Base-by-base conservation (phyloP, 2,329 filamentous ascomycete species). In the Fusarium acutatum region DNA sequence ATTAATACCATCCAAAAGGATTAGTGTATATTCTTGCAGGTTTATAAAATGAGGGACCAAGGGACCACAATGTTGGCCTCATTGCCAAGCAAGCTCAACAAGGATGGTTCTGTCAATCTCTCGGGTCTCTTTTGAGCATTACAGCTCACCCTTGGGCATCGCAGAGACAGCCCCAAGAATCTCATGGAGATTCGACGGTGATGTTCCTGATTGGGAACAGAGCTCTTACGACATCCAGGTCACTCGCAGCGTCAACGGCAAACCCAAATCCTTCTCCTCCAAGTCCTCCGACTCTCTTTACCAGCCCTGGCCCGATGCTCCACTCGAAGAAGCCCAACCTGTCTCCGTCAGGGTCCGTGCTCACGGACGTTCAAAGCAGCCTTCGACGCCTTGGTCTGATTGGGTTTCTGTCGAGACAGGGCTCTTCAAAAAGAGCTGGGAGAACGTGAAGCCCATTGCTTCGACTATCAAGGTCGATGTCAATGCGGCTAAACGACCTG, bases 101-200 rank as follows among this genome's bases (percentile, higher is more conserved):
- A 46, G 15, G 17, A 84, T 84, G 83, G 78, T 82, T 38, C 78
- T 84, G 10, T 79, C 80, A 15, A 83, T 85, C 17, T 79, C 80
- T 0, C 78, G 80, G 40, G 63, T 86, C 15, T 80, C 78, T 4
- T 85, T 86, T 59, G 84, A 86, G 72, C 84, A 86, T 54, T 83
- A 86, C 40, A 79, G 79, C 3, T 63, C 74, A 8, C 79, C 83
- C 24, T 72, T 87, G 6, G 86, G 86, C 11, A 86, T 87, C 34
- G 83, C 80, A 6, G 84, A 87, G 60, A 73, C 79, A 0, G 60
- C 78, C 15, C 86, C 86, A 14, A 80, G 86, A 1, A 83, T 88
- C 47, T 86, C 85, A 4, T 88, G 86, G 85, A 74, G 81, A 9
- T 86, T 87, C 50, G 79, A 79, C 7, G 83, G 83, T 5, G 75